Base-by-base conservation (phyloP, 306 rosid species). In the Cucurbita maxima region DNA sequence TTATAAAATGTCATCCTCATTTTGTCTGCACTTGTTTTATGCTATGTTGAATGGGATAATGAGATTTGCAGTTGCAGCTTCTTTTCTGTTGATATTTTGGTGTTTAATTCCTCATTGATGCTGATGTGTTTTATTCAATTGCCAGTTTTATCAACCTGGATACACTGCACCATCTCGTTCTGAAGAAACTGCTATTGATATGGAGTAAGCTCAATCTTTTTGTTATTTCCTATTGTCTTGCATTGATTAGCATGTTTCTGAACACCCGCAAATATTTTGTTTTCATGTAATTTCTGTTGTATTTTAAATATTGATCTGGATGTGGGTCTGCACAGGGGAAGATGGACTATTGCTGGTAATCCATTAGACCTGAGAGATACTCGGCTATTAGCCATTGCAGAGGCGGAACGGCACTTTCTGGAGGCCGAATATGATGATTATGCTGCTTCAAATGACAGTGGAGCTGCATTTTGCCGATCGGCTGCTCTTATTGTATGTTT, bases 341-440 rank as follows among this genome's bases (percentile, higher is more conserved):
- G 83, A 66, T 80, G 89, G 89, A 75, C 87, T 6, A 75, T 79
- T 43, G 77, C 87, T 53, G 83, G 89, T 44, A 60, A 81, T 54
- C 88, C 84, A 44, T 76, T 84, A 74, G 86, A 86, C 81, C 76
- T 83, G 78, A 80, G 76, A 77, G 87, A 84, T 74, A 83, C 86
- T 78, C 85, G 82, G 68, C 82, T 84, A 51, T 64, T 84, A 78
- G 87, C 86, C 68, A 76, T 84, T 79, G 89, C 88, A 41, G 87
- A 86, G 36, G 85, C 89, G n/a, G 94, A 88, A 72, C 86, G 62
- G 11, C 85, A 77, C 73, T 62, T 83, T 68, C 62, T 78, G 19
- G 95, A 86, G 71, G 84, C 82, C 1, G 85, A 86, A 40, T 82
- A 85, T 83, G 89, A 82, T 70, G 89, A 79, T 69, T 77, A 84